Evolutionary conservation across 108 stramenopile genomes (phyloP).

Genomic region (Skeletonema tropicum): DNA sequence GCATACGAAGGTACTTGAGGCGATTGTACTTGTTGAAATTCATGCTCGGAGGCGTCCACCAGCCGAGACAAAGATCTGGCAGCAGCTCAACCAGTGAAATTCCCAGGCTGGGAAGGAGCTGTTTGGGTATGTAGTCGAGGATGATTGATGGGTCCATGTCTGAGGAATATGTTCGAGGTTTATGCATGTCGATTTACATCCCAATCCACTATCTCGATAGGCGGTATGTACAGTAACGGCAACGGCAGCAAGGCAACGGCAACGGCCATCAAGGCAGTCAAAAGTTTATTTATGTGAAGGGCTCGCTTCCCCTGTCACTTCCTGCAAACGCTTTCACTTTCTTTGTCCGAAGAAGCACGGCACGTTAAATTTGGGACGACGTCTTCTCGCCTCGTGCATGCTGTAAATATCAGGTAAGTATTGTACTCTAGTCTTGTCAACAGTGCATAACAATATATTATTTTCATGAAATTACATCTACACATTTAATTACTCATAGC

Average conservation of each 20-base stretch:
- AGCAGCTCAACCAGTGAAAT: conserved; percentile 45
- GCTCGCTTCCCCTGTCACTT: no score
- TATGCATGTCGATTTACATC: no score
- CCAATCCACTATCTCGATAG: no score
- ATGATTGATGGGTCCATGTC: neutral
- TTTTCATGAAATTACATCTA: neutral
- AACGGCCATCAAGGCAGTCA: no score
- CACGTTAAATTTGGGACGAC: conserved; percentile 18
- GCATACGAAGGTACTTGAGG: conserved; percentile 21
- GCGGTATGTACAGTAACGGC: no score
- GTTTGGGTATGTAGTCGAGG: conserved; percentile 17
- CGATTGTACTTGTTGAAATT: conserved; percentile 35
- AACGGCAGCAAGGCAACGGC: no score
- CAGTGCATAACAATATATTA: conserved; percentile 8
- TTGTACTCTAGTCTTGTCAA: conserved; percentile 56
- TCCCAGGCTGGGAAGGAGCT: conserved; percentile 39
- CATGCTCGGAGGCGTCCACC: conserved; percentile 48
- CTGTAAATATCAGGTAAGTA: conserved; percentile 50
- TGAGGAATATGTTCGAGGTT: no score
- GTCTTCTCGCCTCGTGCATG: neutral
- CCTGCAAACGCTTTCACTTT: no score
- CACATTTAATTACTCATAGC: neutral
- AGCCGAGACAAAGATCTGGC: conserved; percentile 41
- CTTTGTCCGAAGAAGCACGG: conserved; percentile 29
- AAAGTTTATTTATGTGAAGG: no score